phyloP scores from a whole-genome alignment of 2,329 filamentous ascomycete genomes.

The Dothistroma septosporum region DNA sequence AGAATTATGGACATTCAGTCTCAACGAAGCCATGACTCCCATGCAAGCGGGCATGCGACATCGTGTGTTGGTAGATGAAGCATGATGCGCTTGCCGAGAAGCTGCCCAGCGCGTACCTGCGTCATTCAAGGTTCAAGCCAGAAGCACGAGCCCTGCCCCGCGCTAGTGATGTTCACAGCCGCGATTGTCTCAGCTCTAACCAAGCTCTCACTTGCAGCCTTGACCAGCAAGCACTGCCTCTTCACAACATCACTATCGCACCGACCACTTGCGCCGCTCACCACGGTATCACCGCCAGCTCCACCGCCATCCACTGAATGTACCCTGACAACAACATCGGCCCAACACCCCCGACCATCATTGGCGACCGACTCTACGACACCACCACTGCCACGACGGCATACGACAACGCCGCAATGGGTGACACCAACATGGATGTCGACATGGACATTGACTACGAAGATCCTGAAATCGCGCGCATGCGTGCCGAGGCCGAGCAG shows the following conservation, averaged over 20 bases:
- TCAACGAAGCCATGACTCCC: neutral
- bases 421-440: slow-evolving; percentile 26
- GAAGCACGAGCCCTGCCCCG: neutral
- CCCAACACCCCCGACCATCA: neutral
- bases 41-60: neutral
- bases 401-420: slow-evolving; percentile 9
- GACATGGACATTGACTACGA: slow-evolving; percentile 35
- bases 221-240: neutral
- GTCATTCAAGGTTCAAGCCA: neutral
- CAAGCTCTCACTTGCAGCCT: neutral
- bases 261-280: neutral
- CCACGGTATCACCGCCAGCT: neutral
- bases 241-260: neutral
- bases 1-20: too few relatives aligned
- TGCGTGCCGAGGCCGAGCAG: slow-evolving; percentile 31
- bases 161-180: neutral
- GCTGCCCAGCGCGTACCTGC: neutral
- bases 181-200: neutral
- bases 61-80: neutral
- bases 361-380: slow-evolving; percentile 2
- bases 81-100: neutral
- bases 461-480: slow-evolving; percentile 32
- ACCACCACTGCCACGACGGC: slow-evolving; percentile 2
- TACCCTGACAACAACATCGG: neutral
- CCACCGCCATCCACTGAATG: neutral